phyloP scores from a whole-genome alignment of 1,139 yeast genomes.

The Yamadazyma dendronema region DNA sequence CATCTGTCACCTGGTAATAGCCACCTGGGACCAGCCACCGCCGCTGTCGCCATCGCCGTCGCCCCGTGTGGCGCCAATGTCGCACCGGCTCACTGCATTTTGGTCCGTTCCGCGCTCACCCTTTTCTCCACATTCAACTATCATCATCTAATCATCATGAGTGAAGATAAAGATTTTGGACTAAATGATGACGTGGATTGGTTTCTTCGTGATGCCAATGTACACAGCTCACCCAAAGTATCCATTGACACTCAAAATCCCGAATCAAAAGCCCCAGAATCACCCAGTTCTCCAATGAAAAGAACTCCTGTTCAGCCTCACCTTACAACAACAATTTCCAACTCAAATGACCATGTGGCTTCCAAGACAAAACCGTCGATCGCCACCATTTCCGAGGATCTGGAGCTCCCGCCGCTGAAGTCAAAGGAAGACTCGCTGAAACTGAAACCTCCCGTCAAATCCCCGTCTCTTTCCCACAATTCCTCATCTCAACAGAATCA shows the following conservation, averaged over 20 bases:
- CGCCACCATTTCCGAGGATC: constrained; percentile 34
- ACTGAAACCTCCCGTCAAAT: no score
- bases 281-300: background rate
- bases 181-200: constrained; percentile 42
- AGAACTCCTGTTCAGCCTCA: constrained; percentile 16
- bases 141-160: background rate
- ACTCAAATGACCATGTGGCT: constrained; percentile 30
- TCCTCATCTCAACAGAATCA: background rate
- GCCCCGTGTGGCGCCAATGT: background rate
- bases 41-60: background rate
- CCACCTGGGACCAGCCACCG: background rate
- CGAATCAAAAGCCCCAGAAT: background rate
- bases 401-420: constrained; percentile 8
- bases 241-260: background rate
- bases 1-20: background rate
- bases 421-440: constrained; percentile 4
- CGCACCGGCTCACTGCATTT: no score
- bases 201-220: constrained; percentile 42
- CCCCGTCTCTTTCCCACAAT: constrained; percentile 3
- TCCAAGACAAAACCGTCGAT: constrained; percentile 38
- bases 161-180: constrained; percentile 21
- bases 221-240: constrained; percentile 2
- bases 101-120: no score
- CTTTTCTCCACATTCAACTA: background rate
- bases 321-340: constrained; percentile 31